Base-by-base conservation (phyloP, 1,284 basidiomycete species). In the Pseudozyma flocculosa region DNA sequence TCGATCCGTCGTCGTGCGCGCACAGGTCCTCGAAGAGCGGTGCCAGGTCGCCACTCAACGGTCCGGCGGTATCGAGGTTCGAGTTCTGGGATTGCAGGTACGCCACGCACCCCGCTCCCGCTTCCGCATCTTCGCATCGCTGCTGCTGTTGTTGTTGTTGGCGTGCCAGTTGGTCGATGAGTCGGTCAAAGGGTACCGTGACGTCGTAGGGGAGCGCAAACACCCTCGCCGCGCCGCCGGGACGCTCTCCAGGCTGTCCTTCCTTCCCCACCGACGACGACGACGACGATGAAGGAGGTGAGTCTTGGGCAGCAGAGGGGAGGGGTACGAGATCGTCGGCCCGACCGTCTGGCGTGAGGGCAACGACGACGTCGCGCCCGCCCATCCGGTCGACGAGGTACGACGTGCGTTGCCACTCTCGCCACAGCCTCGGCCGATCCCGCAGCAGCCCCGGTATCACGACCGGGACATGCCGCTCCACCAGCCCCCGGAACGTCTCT, bases 51-150 rank as follows among this genome's bases (percentile, higher is more conserved):
- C 62, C 64, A n/a, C 49, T 60, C 37, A 34, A 34, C 3, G 32
- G 32, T 13, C 41, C 19, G 14, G 41, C 45, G 14, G 43, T n/a
- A 10, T 67, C 65, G 30, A 75, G 47, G 38, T 75, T 75, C 19
- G 65, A 67, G 54, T 73, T 63, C 46, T 75, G 72, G 2, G 66
- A 67, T 47, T 75, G 72, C 3, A 75, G 61, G 34, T 75, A 75
- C 24, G 61, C 61, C 40, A 70, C 44, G 9, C n/a, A 13, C 10
- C n/a, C n/a, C n/a, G n/a, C n/a, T n/a, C n/a, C n/a, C n/a, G n/a
- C n/a, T n/a, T n/a, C n/a, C n/a, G n/a, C n/a, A n/a, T n/a, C n/a
- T 41, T 15, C 2, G 15, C 17, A 34, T 8, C n/a, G 11, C 29
- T 8, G 19, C 5, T 4, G 21, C 2, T 3, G 21, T 13, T 14